Evolutionary conservation across 352 stramenopile species (phyloP).

Genomic region (Pythium angustatum): DNA sequence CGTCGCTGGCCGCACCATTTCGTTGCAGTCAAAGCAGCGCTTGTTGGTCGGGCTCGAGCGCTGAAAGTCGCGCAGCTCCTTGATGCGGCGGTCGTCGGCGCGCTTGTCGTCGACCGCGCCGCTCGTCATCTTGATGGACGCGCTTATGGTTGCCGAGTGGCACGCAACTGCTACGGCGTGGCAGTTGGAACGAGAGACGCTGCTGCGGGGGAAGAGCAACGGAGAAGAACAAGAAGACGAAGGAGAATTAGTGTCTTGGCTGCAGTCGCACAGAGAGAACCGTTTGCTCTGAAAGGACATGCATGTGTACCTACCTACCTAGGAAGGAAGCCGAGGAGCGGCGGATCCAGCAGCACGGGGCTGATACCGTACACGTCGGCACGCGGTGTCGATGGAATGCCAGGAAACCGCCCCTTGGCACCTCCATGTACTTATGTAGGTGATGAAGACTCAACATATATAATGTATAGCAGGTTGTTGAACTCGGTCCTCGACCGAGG

Average conservation of each 20-base stretch:
- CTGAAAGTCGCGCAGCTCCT: constrained; percentile 87
- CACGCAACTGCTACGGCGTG: constrained; percentile 15
- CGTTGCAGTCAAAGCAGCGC: constrained; percentile 90
- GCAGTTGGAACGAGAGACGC: neutral
- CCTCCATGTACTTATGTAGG: constrained; percentile 11
- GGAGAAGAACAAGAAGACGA: neutral
- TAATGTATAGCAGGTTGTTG: constrained; percentile 9
- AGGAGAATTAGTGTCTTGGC: no score
- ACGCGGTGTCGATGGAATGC: neutral
- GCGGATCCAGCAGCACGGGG: no score
- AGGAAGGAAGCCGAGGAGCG: no score
- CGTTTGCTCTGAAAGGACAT: no score
- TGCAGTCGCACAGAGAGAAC: no score
- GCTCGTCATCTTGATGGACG: constrained; percentile 32
- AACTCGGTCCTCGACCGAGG: neutral
- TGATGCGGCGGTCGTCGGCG: constrained; percentile 80
- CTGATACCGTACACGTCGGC: no score
- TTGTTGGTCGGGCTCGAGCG: constrained; percentile 68
- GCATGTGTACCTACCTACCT: no score
- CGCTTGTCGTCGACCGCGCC: constrained; percentile 66
- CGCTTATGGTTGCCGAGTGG: constrained; percentile 26
- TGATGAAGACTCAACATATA: constrained; percentile 14
- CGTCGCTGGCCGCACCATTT: constrained; percentile 82
- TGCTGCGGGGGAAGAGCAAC: no score
- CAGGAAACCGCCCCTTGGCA: constrained; percentile 15